Percentiles rank a stretch among this genome's conserved stretches.
phyloP scores from a whole-genome alignment of 108 stramenopile species.

The Skeletonema tropicum region DNA sequence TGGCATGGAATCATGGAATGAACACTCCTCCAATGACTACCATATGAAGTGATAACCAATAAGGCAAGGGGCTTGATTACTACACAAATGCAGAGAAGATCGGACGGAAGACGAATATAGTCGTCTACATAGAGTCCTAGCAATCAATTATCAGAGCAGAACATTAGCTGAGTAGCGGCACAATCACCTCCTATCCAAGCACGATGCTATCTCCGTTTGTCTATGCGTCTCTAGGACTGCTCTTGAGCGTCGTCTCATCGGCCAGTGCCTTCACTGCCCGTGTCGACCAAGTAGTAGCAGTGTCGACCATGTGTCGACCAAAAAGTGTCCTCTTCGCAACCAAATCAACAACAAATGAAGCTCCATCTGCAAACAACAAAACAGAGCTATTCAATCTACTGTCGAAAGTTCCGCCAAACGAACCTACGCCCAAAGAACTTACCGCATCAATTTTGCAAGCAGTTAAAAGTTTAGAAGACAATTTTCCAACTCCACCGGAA shows the following conservation, averaged over 20 bases:
- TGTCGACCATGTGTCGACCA: no score
- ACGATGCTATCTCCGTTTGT: neutral
- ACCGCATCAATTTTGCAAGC: slow-evolving; percentile 60
- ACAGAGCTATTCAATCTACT: slow-evolving; percentile 19
- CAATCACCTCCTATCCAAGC: no score
- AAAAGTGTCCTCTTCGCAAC: slow-evolving; percentile 7
- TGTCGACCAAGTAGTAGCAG: no score
- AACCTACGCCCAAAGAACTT: slow-evolving; percentile 56
- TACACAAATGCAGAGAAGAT: no score
- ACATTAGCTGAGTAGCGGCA: no score
- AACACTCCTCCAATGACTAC: no score
- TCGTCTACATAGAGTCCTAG: no score
- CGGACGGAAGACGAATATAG: no score
- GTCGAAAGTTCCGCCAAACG: slow-evolving; percentile 27
- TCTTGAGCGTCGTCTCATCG: neutral
- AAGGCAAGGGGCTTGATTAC: no score
- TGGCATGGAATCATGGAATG: no score
- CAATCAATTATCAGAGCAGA: no score
- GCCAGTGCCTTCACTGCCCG: neutral
- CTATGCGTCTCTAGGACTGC: neutral
- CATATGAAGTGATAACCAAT: no score
- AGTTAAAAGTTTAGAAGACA: slow-evolving; percentile 52
- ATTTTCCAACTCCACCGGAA: slow-evolving; percentile 60
- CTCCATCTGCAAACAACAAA: slow-evolving; percentile 3
- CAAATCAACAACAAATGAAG: neutral